Percentiles rank a stretch among this genome's conserved stretches.
Evolutionary conservation across 352 stramenopile species (phyloP).

Genomic region (Phytophthora fragariaefolia): DNA sequence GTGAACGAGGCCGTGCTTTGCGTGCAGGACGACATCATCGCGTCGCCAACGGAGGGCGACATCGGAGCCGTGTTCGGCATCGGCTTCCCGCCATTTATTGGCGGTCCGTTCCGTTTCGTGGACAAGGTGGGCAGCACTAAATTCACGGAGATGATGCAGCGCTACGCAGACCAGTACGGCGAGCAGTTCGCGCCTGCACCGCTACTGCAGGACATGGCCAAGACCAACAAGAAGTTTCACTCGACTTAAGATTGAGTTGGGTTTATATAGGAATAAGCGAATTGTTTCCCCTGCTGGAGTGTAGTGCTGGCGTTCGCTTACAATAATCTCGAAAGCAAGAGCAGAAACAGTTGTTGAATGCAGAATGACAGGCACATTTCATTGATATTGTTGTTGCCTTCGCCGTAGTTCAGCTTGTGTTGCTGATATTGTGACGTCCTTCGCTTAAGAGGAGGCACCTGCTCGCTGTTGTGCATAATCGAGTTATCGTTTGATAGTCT

Average conservation of each 20-base stretch:
- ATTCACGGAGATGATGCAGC: slow-evolving; percentile 97
- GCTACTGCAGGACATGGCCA: slow-evolving; percentile 97
- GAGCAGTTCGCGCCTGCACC: slow-evolving; percentile 96
- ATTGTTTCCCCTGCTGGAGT: not conserved
- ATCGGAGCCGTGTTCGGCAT: slow-evolving; percentile 99
- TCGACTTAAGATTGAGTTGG: slow-evolving; percentile 51
- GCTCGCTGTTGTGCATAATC: slow-evolving; percentile 1
- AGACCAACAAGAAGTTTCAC: slow-evolving; percentile 98
- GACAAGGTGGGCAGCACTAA: slow-evolving; percentile 94
- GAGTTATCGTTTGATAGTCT: not conserved
- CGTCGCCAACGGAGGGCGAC: slow-evolving; percentile 95
- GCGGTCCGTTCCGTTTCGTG: slow-evolving; percentile 97
- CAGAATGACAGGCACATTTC: slow-evolving; percentile 34
- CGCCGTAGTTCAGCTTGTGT: slow-evolving; percentile 1
- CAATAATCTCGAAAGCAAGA: slow-evolving; percentile 20
- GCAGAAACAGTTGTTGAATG: slow-evolving; percentile 27
- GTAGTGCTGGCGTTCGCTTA: slow-evolving; percentile 1
- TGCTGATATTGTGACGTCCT: not conserved
- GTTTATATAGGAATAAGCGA: slow-evolving; percentile 22
- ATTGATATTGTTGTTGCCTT: slow-evolving; percentile 8
- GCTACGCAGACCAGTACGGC: slow-evolving; percentile 95
- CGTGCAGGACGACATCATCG: slow-evolving; percentile 98
- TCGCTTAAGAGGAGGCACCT: slow-evolving; percentile 20
- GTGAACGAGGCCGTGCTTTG: slow-evolving; percentile 98
- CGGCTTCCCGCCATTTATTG: slow-evolving; percentile 97